Conservation (phyloP, 1,284 basidiomycete genomes). For the Papiliotrema flavescens region DNA sequence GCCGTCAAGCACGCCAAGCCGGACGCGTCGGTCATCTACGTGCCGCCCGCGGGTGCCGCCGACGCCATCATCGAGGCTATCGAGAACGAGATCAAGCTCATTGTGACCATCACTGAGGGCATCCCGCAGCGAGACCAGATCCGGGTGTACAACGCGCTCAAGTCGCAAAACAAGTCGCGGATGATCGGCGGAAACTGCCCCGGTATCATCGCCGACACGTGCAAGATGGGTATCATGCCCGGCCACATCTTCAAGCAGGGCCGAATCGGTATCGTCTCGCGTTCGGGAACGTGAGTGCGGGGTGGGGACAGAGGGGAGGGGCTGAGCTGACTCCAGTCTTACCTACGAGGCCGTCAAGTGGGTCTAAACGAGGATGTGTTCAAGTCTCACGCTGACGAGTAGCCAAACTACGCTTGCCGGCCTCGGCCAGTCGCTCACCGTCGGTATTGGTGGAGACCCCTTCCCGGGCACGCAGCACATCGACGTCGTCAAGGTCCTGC, state of each 20-base stretch:
- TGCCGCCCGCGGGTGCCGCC: slow-evolving; percentile 86
- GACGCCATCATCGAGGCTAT: slow-evolving; percentile 97
- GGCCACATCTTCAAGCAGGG: slow-evolving; percentile 96
- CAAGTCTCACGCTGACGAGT: slow-evolving; percentile 62
- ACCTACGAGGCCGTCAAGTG: slow-evolving; percentile 52
- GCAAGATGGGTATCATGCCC: slow-evolving; percentile 99
- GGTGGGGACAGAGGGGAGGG: not conserved
- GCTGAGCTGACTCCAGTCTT: slow-evolving; percentile 23
- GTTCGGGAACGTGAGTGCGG: slow-evolving; percentile 70
- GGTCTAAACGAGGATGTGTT: slow-evolving; percentile 10
- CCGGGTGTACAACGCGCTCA: slow-evolving; percentile 86
- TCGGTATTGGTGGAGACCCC: slow-evolving; percentile 98
- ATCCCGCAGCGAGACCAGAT: slow-evolving; percentile 97
- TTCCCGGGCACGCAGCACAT: slow-evolving; percentile 84
- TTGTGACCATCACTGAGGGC: slow-evolving; percentile 96
- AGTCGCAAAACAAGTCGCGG: slow-evolving; percentile 88
- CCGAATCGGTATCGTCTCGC: slow-evolving; percentile 94
- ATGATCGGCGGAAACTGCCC: slow-evolving; percentile 94
- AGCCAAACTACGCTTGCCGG: slow-evolving; percentile 87
- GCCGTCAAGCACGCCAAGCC: slow-evolving; percentile 78
- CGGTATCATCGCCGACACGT: slow-evolving; percentile 93
- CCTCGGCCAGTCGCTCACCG: slow-evolving; percentile 92
- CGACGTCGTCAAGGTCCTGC: slow-evolving; percentile 94
- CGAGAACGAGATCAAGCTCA: slow-evolving; percentile 91
- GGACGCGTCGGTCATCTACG: slow-evolving; percentile 91